Percentiles rank a stretch among this genome's conserved stretches.
These are phyloP conservation scores for Cladorrhinum sp. DNA, from an alignment of 2,329 filamentous ascomycete genomes.

Conservation along the genomic window DNA sequence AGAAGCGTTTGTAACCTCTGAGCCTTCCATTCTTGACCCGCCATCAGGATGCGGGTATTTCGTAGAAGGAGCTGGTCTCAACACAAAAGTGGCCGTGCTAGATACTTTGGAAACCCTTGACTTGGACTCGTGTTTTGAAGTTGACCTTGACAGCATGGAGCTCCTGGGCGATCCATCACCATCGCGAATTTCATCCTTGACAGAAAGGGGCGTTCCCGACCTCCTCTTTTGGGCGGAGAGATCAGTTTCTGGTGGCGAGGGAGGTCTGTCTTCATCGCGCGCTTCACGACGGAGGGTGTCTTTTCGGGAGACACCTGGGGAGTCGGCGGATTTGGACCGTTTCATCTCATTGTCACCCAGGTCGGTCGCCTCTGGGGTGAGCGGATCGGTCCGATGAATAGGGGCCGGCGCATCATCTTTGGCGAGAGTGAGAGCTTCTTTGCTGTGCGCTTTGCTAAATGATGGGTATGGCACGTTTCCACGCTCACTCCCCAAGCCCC, in stretches of 20 bases:
- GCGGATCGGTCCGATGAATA: slow-evolving; percentile 46
- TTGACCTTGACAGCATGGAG: slow-evolving; percentile 34
- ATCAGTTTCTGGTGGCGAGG: slow-evolving; percentile 63
- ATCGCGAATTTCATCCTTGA: slow-evolving; percentile 33
- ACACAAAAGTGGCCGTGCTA: slow-evolving; percentile 56
- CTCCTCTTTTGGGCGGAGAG: slow-evolving; percentile 47
- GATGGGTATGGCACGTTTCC: slow-evolving; percentile 69
- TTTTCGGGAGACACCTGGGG: slow-evolving; percentile 32
- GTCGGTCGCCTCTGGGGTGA: slow-evolving; percentile 72
- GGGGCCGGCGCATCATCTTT: slow-evolving; percentile 48
- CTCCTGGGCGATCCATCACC: slow-evolving; percentile 38
- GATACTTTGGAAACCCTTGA: slow-evolving; percentile 55
- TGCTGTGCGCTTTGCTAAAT: slow-evolving; percentile 89
- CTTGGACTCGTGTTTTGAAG: slow-evolving; percentile 48
- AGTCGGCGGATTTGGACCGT: slow-evolving; percentile 48
- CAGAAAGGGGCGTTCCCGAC: slow-evolving; percentile 30
- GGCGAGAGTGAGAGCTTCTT: slow-evolving; percentile 67
- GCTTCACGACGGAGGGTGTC: slow-evolving; percentile 43
- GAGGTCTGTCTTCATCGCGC: slow-evolving; percentile 47
- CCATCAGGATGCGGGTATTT: slow-evolving; percentile 7
- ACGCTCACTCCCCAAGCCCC: slow-evolving; percentile 41
- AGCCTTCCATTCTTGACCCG: slow-evolving; percentile 11
- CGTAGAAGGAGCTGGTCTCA: slow-evolving; percentile 19
- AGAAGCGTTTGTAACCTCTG: slow-evolving; percentile 26
- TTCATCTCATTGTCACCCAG: slow-evolving; percentile 50